Base-by-base conservation (phyloP, 192 early-diverging fungal species). In the Umbelopsis sp. region DNA sequence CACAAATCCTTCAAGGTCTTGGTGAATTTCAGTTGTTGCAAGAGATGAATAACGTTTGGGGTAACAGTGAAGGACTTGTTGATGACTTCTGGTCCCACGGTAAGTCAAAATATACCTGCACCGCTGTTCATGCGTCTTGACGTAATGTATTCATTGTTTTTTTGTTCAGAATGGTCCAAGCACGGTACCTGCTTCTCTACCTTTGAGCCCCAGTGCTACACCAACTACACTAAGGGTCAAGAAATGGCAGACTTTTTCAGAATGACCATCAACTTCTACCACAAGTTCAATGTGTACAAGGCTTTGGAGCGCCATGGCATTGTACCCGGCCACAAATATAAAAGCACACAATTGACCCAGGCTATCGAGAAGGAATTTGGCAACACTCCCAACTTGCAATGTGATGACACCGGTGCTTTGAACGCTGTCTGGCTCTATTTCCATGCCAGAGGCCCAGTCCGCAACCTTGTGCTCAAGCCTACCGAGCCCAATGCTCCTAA, bases 111-210 rank as follows among this genome's bases (percentile, higher is more conserved):
- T 6, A 1, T 41, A 1, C 6, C 37, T 41, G 10, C 5, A 9
- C 10, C 0, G 2, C 10, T n/a, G 15, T 1, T 27, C 12, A 16
- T 15, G 16, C 27, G 30, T 30, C 33, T 30, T 30, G 27, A 2
- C 3, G 27, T 30, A 30, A 30, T 2, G 27, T 30, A 30, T 30
- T 30, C 27, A 61, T 30, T 30, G 1, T 35, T 27, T 53, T 45
- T 10, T n/a, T 10, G 12, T 12, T 87, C 89, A 75, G 91, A 93
- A 67, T 93, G 88, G 88, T 78, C 71, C 81, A 93, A 93, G 83
- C 90, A 93, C 70, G 90, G 90, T 21, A 91, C 90, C 11, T 93
- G 90, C 75, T 82, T 91, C 16, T 83, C 87, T 3, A 90, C 89
- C 0, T 75, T 91, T 45, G 77, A 86, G 8, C 90, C 88, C 20